phyloP scores from a whole-genome alignment of 352 stramenopile genomes.

The Phytophthora sansomeana region DNA sequence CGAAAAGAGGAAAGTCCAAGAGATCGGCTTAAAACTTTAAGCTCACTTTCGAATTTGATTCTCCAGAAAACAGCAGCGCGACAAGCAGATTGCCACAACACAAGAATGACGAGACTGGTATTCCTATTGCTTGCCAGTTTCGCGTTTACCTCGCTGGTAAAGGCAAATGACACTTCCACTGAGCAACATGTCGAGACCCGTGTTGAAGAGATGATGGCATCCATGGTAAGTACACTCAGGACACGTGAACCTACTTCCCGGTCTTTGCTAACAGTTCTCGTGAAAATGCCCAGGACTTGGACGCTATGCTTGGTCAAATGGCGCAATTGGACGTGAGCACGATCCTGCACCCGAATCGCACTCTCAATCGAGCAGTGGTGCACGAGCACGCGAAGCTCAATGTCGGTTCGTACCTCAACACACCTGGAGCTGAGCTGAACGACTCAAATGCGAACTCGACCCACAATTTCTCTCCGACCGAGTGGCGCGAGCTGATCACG shows the following conservation, averaged over 20 bases:
- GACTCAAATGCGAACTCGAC: slow-evolving; percentile 34
- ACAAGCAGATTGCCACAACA: background rate
- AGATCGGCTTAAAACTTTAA: background rate
- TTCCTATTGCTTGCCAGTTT: slow-evolving; percentile 8
- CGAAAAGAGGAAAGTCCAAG: slow-evolving; percentile 16
- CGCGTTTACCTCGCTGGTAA: background rate
- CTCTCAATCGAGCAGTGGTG: slow-evolving; percentile 69
- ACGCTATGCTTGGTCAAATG: slow-evolving; percentile 90
- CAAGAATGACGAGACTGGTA: slow-evolving; percentile 18
- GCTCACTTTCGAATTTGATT: slow-evolving; percentile 39
- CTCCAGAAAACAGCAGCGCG: background rate
- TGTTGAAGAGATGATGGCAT: slow-evolving; percentile 37
- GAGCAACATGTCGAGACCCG: slow-evolving; percentile 27
- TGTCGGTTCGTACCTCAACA: slow-evolving; percentile 92
- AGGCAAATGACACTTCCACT: background rate
- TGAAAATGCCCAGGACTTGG: slow-evolving; percentile 31
- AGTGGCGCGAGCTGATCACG: slow-evolving; percentile 80
- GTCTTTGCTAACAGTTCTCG: slow-evolving; percentile 1
- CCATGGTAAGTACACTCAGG: slow-evolving; percentile 31
- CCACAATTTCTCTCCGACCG: slow-evolving; percentile 58
- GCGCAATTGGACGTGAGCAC: slow-evolving; percentile 90
- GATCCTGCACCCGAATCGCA: slow-evolving; percentile 71
- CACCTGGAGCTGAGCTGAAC: slow-evolving; percentile 45
- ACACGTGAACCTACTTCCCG: background rate
- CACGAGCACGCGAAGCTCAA: slow-evolving; percentile 78